Conservation (phyloP, 2,329 filamentous ascomycete species). For the Colletotrichum australisinense region DNA sequence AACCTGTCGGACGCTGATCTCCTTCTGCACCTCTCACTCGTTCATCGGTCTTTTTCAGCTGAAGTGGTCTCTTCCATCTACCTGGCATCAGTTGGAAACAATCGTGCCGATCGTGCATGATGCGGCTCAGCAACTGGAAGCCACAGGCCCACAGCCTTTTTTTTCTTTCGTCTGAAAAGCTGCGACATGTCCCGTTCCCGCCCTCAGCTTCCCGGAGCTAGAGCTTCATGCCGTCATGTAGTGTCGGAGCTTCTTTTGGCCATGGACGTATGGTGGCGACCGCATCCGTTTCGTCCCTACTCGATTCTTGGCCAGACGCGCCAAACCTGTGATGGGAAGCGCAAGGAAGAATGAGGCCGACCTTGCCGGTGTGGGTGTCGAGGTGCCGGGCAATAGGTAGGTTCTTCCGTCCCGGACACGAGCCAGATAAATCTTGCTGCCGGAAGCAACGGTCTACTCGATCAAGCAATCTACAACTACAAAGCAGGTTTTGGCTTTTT, state of each 20-base stretch:
- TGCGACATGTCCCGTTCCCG: conserved; percentile 29
- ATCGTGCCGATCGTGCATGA: conserved; percentile 15
- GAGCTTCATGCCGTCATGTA: conserved; percentile 7
- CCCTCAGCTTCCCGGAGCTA: conserved; percentile 1
- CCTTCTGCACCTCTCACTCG: neutral
- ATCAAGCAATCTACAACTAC: neutral
- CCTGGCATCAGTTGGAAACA: neutral
- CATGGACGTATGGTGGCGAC: neutral
- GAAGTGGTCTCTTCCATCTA: neutral
- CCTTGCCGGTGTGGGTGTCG: neutral
- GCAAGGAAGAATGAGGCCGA: conserved; percentile 7
- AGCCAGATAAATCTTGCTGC: neutral
- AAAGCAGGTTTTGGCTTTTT: neutral
- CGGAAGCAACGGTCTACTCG: conserved; percentile 5
- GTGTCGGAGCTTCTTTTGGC: conserved; percentile 9
- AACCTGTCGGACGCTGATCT: neutral
- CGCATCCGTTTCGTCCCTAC: conserved; percentile 24
- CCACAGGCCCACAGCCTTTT: neutral
- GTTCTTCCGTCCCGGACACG: neutral
- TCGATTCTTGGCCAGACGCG: neutral
- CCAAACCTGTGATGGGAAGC: neutral
- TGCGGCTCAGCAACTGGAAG: conserved; percentile 4
- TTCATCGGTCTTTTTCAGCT: neutral
- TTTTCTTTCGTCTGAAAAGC: conserved; percentile 20
- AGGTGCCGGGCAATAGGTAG: neutral